These are phyloP conservation scores for Fusarium sp. DNA, from an alignment of 2,329 filamentous ascomycete genomes.

Conservation along the genomic window DNA sequence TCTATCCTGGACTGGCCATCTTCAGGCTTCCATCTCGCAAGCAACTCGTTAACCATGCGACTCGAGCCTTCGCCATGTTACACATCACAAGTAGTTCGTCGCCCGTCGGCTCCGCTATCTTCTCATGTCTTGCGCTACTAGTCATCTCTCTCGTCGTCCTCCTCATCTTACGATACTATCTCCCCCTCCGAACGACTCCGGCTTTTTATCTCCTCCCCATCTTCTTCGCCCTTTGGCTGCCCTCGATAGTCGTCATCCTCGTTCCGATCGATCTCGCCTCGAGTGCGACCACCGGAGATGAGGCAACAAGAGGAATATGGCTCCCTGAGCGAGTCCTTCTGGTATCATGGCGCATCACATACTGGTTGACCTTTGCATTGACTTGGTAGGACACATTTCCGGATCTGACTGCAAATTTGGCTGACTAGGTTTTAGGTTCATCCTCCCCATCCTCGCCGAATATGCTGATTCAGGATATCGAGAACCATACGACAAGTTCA, in stretches of 20 bases:
- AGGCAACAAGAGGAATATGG: conserved; percentile 84
- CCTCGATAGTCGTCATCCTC: conserved; percentile 88
- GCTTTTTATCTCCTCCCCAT: conserved; percentile 91
- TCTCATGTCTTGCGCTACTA: conserved; percentile 78
- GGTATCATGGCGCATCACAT: conserved; percentile 93
- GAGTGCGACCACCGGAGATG: conserved; percentile 78
- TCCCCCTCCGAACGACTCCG: conserved; percentile 90
- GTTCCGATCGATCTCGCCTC: conserved; percentile 97
- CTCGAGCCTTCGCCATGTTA: conserved; percentile 58
- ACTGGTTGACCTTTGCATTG: conserved; percentile 95
- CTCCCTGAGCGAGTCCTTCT: conserved; percentile 81
- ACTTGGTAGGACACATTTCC: conserved; percentile 76
- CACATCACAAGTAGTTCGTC: conserved; percentile 65
- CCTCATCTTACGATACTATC: conserved; percentile 87
- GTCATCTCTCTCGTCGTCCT: conserved; percentile 82
- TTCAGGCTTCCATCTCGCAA: conserved; percentile 38
- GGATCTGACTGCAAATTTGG: neutral
- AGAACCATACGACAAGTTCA: conserved; percentile 81
- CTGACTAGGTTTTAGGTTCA: conserved; percentile 69
- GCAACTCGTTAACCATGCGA: conserved; percentile 45
- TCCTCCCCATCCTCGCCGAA: conserved; percentile 92
- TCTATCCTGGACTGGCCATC: conserved; percentile 14
- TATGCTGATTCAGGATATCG: conserved; percentile 95
- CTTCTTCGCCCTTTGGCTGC: conserved; percentile 94
- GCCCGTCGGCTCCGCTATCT: conserved; percentile 82